Conservation (phyloP, 441 rosid species). For the Arabidopsis lyrata region DNA sequence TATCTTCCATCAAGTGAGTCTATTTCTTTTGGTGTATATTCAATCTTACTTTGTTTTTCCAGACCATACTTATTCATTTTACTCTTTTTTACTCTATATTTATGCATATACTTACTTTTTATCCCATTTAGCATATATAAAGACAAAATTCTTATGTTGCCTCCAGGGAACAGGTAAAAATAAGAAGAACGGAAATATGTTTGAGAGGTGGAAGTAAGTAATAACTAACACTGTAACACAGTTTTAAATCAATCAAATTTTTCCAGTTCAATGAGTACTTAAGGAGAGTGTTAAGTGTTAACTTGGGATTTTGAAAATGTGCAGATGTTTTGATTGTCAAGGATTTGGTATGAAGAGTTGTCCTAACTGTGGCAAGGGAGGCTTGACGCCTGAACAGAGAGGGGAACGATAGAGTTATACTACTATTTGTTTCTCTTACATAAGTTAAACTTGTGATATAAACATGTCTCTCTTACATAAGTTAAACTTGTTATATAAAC, state of each 20-base stretch:
- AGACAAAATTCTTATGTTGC: neutral
- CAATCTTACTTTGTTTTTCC: neutral
- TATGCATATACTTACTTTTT: neutral
- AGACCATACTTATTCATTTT: neutral
- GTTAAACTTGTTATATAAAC: neutral
- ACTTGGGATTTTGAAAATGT: conserved; percentile 7
- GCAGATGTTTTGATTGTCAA: conserved; percentile 83
- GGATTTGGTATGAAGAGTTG: conserved; percentile 82
- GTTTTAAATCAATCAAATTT: neutral
- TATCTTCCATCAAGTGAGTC: neutral
- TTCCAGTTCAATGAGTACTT: neutral
- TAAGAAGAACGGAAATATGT: conserved; percentile 83
- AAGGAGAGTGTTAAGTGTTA: neutral
- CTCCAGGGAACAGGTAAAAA: conserved; percentile 75
- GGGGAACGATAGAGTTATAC: conserved; percentile 62
- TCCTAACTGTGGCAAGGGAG: conserved; percentile 75
- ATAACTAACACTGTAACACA: neutral
- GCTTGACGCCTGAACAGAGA: conserved; percentile 87
- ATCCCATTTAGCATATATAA: neutral
- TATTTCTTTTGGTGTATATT: neutral
- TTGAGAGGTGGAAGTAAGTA: conserved; percentile 89
- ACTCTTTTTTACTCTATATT: neutral
- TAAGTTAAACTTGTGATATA: neutral
- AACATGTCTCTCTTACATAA: neutral
- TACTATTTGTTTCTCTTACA: conserved; percentile 1